A percentile compares a stretch with the other conserved stretches of the same genome.
phyloP scores from a whole-genome alignment of 2,329 filamentous ascomycete species.

The Bimuria novae-zelandiae region DNA sequence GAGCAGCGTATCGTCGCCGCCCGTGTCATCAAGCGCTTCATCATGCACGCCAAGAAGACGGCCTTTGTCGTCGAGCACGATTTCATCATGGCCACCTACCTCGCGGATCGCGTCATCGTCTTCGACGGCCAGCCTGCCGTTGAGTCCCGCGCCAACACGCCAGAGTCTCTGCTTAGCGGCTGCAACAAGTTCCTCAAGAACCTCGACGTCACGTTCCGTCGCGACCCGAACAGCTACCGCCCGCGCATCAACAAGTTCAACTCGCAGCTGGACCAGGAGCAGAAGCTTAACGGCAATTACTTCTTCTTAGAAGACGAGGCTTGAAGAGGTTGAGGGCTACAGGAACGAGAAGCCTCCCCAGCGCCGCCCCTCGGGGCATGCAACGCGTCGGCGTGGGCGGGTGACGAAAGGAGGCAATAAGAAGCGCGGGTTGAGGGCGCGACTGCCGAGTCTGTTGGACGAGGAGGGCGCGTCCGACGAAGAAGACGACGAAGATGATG shows the following conservation, averaged over 20 bases:
- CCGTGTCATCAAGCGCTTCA: slow-evolving; percentile 98
- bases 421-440: slow-evolving; percentile 37
- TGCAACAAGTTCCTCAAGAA: slow-evolving; percentile 98
- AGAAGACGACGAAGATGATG: slow-evolving; percentile 66
- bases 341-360: slow-evolving; percentile 45
- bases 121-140: slow-evolving; percentile 94
- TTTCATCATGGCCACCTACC: slow-evolving; percentile 92
- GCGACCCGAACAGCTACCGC: slow-evolving; percentile 93
- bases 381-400: slow-evolving; percentile 37
- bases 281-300: slow-evolving; percentile 92
- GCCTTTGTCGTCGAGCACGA: slow-evolving; percentile 99
- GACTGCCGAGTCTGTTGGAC: slow-evolving; percentile 48
- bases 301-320: slow-evolving; percentile 94
- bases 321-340: slow-evolving; percentile 67
- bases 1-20: slow-evolving; percentile 98
- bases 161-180: slow-evolving; percentile 89
- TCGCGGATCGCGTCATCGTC: slow-evolving; percentile 94
- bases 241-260: slow-evolving; percentile 98
- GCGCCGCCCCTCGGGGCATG: slow-evolving; percentile 48
- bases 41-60: slow-evolving; percentile 99
- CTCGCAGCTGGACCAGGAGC: slow-evolving; percentile 96
- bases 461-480: slow-evolving; percentile 63
- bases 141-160: slow-evolving; percentile 82
- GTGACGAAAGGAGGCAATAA: slow-evolving; percentile 44
- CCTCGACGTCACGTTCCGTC: slow-evolving; percentile 96